Base-by-base conservation (phyloP, 306 rosid species). In the Trifolium dubium region DNA sequence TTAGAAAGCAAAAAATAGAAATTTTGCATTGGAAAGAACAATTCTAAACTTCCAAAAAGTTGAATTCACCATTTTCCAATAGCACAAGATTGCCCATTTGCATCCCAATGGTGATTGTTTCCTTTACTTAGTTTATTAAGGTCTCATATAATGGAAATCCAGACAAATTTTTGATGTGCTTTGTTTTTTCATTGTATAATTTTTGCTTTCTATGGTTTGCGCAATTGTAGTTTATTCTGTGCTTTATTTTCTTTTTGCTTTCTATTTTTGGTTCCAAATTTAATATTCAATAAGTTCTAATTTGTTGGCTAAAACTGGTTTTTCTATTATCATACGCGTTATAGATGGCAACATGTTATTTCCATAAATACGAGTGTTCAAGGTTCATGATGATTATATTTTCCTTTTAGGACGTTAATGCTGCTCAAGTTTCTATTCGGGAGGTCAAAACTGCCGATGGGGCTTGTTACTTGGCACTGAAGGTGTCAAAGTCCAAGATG, bases 361-460 rank as follows among this genome's bases (percentile, higher is more conserved):
- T 62, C 15, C 17, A 29, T 53, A 19, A 71, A 41, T 44, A n/a
- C 43, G 54, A 30, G n/a, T 81, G 61, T 53, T 37, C 41, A 41
- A 39, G 61, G 72, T 56, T 64, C 46, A n/a, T 74, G 69, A 72
- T 34, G 30, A 69, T 44, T 58, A 17, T 28, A 6, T 72, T 60
- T 14, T 39, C 4, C 11, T 60, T 71, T 3, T 77, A 94, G 96
- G 88, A 83, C 11, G 53, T 69, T 64, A 82, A 64, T 77, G 90
- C 95, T 73, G 34, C 97, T 51, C 92, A 67, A 82, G 91, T 88
- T 69, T 87, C 97, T 37, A 65, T 92, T 19, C 76, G 77, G 74
- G 99, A 92, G 74, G 83, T 51, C n/a, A 89, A 84, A 84, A 84
- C 92, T 53, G 64, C 79, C 69, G 99, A 94, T 12, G 91, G 96